These are phyloP conservation scores for Protomyces macrosporus DNA, from an alignment of 1,139 yeast genomes.

Conservation along the genomic window DNA sequence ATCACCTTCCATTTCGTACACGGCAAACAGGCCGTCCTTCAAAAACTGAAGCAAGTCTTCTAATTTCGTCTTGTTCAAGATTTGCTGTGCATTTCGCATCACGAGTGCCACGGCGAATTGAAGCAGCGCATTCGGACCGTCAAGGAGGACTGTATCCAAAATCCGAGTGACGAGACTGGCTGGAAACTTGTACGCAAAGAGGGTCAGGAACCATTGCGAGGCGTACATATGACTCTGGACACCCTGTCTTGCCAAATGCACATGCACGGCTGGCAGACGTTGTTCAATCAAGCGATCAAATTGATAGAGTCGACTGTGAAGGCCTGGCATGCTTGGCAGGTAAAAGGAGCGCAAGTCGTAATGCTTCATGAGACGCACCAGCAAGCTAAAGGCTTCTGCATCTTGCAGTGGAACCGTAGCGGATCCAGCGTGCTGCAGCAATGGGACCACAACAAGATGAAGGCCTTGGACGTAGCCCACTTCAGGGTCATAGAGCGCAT, in stretches of 20 bases:
- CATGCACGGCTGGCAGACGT: slow-evolving; percentile 58
- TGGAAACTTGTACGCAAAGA: slow-evolving; percentile 92
- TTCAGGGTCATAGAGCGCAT: slow-evolving; percentile 79
- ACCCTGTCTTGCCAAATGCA: slow-evolving; percentile 77
- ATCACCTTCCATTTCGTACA: slow-evolving; percentile 47
- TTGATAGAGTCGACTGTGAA: slow-evolving; percentile 76
- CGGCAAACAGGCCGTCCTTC: slow-evolving; percentile 71
- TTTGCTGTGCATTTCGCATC: slow-evolving; percentile 55
- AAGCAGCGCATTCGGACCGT: slow-evolving; percentile 78
- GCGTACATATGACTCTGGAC: slow-evolving; percentile 91
- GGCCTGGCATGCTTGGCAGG: slow-evolving; percentile 88
- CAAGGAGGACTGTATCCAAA: slow-evolving; percentile 71
- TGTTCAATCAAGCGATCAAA: slow-evolving; percentile 80
- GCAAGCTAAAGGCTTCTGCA: slow-evolving; percentile 74
- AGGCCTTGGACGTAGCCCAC: slow-evolving; percentile 98
- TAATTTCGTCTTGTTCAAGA: slow-evolving; percentile 56
- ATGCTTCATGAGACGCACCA: slow-evolving; percentile 77
- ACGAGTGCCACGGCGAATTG: slow-evolving; percentile 76
- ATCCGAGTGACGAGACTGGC: slow-evolving; percentile 74
- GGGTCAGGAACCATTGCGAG: slow-evolving; percentile 89
- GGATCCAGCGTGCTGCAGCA: slow-evolving; percentile 52
- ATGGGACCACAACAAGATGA: slow-evolving; percentile 86
- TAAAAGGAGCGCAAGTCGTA: slow-evolving; percentile 72
- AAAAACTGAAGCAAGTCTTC: slow-evolving; percentile 70
- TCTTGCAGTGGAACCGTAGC: slow-evolving; percentile 49